Evolutionary conservation across 176 grass and related monocot genomes (phyloP).

Genomic region (Oryza nivara): DNA sequence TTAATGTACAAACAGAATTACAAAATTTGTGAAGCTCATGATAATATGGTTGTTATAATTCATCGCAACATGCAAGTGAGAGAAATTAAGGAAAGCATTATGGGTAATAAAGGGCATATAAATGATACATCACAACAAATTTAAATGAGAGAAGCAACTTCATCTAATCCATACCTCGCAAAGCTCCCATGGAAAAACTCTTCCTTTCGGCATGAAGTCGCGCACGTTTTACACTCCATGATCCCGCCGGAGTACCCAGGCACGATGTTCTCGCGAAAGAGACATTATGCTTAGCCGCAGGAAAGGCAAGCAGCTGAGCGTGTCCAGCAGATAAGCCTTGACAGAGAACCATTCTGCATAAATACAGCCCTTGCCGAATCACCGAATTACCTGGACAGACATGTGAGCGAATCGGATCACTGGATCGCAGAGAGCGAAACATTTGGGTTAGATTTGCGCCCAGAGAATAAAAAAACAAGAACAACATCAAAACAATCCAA

Average conservation of each 20-base stretch:
- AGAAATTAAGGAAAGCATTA: neutral
- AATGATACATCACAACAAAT: neutral
- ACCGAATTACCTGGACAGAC: slow-evolving; percentile 16
- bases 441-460: neutral
- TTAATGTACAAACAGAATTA: neutral
- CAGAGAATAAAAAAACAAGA: neutral
- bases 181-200: slow-evolving; percentile 16
- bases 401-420: neutral
- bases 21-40: neutral
- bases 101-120: neutral
- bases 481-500: neutral
- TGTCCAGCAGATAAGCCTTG: slow-evolving; percentile 42
- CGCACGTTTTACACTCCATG: slow-evolving; percentile 7
- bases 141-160: neutral
- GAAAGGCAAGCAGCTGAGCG: slow-evolving; percentile 53
- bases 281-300: slow-evolving; percentile 27
- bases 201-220: slow-evolving; percentile 10
- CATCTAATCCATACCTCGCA: slow-evolving; percentile 22
- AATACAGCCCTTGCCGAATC: neutral
- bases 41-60: neutral
- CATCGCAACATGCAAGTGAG: neutral
- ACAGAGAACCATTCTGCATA: slow-evolving; percentile 46
- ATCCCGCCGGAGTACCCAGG: slow-evolving; percentile 3
- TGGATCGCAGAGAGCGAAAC: neutral
- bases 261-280: slow-evolving; percentile 26